Percentiles rank a stretch among this genome's conserved stretches.
phyloP scores from a whole-genome alignment of 805 yeast genomes.

The Starmerella sp. region DNA sequence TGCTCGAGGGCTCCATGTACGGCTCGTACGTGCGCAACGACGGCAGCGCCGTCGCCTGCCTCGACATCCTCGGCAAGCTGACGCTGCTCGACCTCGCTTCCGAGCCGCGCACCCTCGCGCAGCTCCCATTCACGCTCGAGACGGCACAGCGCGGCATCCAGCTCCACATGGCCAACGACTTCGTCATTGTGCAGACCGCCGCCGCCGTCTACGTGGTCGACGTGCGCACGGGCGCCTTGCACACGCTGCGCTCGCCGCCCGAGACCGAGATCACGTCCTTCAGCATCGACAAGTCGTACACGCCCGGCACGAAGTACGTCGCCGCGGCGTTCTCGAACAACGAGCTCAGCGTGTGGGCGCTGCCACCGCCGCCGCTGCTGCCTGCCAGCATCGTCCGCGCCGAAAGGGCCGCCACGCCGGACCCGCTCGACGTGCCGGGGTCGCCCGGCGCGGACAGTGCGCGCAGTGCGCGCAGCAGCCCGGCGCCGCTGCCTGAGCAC shows the following conservation, averaged over 20 bases:
- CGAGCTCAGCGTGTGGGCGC: conserved; percentile 11
- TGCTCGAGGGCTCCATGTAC: conserved; percentile 14
- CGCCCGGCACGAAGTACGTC: conserved; percentile 8
- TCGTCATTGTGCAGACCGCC: conserved; percentile 7
- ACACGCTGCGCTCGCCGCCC: conserved; percentile 2
- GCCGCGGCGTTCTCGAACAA: conserved; percentile 12
- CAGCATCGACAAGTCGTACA: conserved; percentile 11
- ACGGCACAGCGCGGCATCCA: background rate
- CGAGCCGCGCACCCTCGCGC: background rate
- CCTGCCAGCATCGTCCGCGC: background rate
- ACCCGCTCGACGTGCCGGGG: background rate
- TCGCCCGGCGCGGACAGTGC: background rate
- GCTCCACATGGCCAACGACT: conserved; percentile 10
- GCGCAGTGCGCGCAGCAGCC: too few relatives aligned
- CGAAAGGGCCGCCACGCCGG: too few relatives aligned
- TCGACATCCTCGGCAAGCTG: conserved; percentile 9
- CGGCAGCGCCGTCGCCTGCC: conserved; percentile 9
- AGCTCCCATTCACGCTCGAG: background rate
- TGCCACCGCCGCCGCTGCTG: background rate
- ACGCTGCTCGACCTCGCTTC: background rate
- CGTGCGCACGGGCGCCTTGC: background rate
- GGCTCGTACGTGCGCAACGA: conserved; percentile 11
- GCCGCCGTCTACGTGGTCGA: conserved; percentile 6
- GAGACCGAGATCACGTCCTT: conserved; percentile 9
- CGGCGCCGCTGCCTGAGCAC: too few relatives aligned